Evolutionary conservation across 306 rosid species (phyloP).

Genomic region (Inga oerstediana): DNA sequence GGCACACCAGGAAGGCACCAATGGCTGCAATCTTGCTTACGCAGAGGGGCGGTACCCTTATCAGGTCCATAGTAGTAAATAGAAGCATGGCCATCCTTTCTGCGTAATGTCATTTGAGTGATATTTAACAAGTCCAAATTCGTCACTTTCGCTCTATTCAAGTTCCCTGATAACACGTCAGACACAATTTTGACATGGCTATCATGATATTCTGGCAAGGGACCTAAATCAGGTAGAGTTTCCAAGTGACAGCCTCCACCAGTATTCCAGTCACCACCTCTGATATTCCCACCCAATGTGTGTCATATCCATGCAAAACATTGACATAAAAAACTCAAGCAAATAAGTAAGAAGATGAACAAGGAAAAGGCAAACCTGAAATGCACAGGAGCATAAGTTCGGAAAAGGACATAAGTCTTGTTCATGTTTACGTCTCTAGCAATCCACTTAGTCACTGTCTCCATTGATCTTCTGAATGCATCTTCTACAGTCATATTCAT

Average conservation of each 20-base stretch:
- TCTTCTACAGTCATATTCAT: constrained; percentile 71
- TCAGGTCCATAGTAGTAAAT: constrained; percentile 59
- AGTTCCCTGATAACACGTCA: constrained; percentile 52
- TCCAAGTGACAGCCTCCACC: constrained; percentile 92
- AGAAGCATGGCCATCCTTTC: constrained; percentile 91
- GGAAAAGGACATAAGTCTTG: constrained; percentile 76
- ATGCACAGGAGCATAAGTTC: constrained; percentile 89
- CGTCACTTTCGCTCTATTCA: constrained; percentile 40
- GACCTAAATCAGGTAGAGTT: constrained; percentile 66
- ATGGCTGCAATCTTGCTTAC: constrained; percentile 89
- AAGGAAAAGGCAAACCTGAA: constrained; percentile 68
- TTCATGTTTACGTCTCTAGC: constrained; percentile 59
- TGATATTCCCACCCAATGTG: constrained; percentile 37
- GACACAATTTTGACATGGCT: constrained; percentile 44
- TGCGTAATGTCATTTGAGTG: constrained; percentile 66
- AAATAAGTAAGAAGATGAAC: constrained; percentile 19
- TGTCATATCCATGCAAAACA: constrained; percentile 26
- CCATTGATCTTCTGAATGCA: constrained; percentile 70
- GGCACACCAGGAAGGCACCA: constrained; percentile 99
- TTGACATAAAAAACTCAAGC: constrained; percentile 19
- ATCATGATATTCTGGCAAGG: constrained; percentile 40
- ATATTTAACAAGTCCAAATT: constrained; percentile 66
- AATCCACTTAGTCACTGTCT: constrained; percentile 70
- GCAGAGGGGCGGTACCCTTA: constrained; percentile 50
- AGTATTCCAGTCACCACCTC: constrained; percentile 86